These are phyloP conservation scores for Colletotrichum agaves DNA, from an alignment of 2,329 filamentous ascomycete genomes.

Conservation along the genomic window DNA sequence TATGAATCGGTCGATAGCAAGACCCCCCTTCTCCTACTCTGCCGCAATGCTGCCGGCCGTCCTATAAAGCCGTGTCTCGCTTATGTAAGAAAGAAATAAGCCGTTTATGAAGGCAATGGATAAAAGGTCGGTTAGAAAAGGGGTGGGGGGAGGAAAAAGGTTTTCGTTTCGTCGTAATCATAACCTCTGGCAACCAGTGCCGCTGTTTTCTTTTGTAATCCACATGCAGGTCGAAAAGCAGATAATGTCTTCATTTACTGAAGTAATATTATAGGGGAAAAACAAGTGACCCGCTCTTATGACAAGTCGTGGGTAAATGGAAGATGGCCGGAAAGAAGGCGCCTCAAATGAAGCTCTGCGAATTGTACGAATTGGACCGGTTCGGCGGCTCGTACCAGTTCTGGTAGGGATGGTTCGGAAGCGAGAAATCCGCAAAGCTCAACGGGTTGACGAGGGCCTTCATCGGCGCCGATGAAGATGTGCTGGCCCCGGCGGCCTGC, in stretches of 20 bases:
- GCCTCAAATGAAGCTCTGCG: conserved; percentile 32
- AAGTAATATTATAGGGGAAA: background rate
- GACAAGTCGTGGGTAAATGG: background rate
- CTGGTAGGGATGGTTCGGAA: conserved; percentile 84
- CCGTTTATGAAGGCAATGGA: background rate
- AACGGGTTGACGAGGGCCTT: conserved; percentile 72
- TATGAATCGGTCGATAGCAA: background rate
- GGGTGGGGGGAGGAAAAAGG: background rate
- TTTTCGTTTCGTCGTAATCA: conserved; percentile 5
- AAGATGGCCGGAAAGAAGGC: background rate
- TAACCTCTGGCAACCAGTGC: conserved; percentile 30
- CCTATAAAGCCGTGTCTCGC: conserved; percentile 10
- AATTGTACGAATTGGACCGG: conserved; percentile 42
- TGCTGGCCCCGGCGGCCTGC: conserved; percentile 44
- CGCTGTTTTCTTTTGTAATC: background rate
- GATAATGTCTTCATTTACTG: background rate
- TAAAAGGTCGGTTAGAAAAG: background rate
- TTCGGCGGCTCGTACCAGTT: conserved; percentile 82
- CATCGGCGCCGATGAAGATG: conserved; percentile 40
- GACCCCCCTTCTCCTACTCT: background rate
- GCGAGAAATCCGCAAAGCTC: conserved; percentile 78
- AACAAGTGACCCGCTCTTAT: background rate
- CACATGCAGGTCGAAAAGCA: background rate
- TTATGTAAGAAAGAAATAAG: background rate
- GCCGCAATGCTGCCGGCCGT: conserved; percentile 12